Evolutionary conservation across 352 stramenopile species (phyloP), one percentile per base, ranked within the genome.

Genomic region (Pythium brassicae): DNA sequence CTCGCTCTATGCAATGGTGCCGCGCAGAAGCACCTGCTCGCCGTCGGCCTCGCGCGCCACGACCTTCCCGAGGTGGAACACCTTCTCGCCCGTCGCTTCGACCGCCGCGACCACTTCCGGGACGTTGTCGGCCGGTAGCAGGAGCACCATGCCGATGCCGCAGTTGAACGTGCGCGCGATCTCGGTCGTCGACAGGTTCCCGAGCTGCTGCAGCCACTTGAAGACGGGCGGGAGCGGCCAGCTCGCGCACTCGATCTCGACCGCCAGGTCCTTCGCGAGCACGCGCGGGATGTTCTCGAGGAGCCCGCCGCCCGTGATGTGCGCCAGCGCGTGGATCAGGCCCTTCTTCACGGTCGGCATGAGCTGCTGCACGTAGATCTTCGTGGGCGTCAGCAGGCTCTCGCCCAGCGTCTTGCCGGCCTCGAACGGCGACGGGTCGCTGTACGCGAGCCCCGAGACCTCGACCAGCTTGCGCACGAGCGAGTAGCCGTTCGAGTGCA

Each of bases 401-500:
- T 98, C 94, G 37, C 92, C 97, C 37, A 99, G 71, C 6, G 86
- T 97, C 70, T 85, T 88, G 56, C 72, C 82, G 42, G 71, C 59
- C 55, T 84, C 82, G 50, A 92, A 96, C 44, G 87, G 84, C 17
- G 74, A 88, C 51, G 79, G 72, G 57, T 88, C 76, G 55, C 69
- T 89, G 74, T 95, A 95, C 40, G 66, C 57, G 20, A 93, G 66
- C n/a, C 78, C 78, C 25, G 94, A 95, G 42, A 96, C 83, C 9
- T 98, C 92, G 17, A 99, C 83, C 14, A 98, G 78, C 71, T 98
- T 99, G 53, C 97, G 83, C 52, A 99, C 97, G 23, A 99, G 78
- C 63, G 95, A 99, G 80, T 98, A 99, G 14, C 97, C 97, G 78
- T 99, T 99, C 69, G 96, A 99, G 78, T 99, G 97, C 34, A 99